Conservation (phyloP, 2,329 filamentous ascomycete species). For the Chaetothyriales sp. region DNA sequence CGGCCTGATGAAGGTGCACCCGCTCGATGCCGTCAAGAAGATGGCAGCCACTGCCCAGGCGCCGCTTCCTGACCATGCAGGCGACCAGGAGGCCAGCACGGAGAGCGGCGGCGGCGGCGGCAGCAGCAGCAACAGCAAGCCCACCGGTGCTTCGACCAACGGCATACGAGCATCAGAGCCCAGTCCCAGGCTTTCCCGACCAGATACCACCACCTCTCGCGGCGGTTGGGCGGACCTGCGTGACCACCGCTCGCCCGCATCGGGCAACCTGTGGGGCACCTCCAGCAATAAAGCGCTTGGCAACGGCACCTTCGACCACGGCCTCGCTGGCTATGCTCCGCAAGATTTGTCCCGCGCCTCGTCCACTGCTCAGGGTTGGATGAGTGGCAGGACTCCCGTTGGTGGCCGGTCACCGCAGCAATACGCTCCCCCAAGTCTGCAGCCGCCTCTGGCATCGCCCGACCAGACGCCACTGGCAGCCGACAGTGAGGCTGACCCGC, state of each 20-base stretch:
- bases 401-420: slow-evolving; percentile 15
- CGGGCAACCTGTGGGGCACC: slow-evolving; percentile 44
- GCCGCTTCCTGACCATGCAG: not conserved
- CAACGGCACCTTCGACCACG: slow-evolving; percentile 47
- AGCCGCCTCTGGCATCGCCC: slow-evolving; percentile 23
- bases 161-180: slow-evolving; percentile 4
- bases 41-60: slow-evolving; percentile 8
- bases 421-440: slow-evolving; percentile 5
- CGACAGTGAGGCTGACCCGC: slow-evolving; percentile 22
- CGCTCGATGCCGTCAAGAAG: slow-evolving; percentile 38
- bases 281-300: slow-evolving; percentile 41
- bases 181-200: slow-evolving; percentile 12
- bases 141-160: slow-evolving; percentile 1
- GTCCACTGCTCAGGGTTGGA: slow-evolving; percentile 24
- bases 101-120: not conserved
- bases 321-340: slow-evolving; percentile 34
- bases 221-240: slow-evolving; percentile 17
- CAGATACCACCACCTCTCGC: slow-evolving; percentile 9
- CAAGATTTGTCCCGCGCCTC: slow-evolving; percentile 30
- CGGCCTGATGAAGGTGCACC: slow-evolving; percentile 48
- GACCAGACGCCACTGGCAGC: slow-evolving; percentile 23
- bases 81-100: not conserved
- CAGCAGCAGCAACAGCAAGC: not conserved
- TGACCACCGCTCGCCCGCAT: slow-evolving; percentile 22
- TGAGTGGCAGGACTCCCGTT: slow-evolving; percentile 16